phyloP scores from a whole-genome alignment of 2,329 filamentous ascomycete genomes.

The Fusarium staphyleae region DNA sequence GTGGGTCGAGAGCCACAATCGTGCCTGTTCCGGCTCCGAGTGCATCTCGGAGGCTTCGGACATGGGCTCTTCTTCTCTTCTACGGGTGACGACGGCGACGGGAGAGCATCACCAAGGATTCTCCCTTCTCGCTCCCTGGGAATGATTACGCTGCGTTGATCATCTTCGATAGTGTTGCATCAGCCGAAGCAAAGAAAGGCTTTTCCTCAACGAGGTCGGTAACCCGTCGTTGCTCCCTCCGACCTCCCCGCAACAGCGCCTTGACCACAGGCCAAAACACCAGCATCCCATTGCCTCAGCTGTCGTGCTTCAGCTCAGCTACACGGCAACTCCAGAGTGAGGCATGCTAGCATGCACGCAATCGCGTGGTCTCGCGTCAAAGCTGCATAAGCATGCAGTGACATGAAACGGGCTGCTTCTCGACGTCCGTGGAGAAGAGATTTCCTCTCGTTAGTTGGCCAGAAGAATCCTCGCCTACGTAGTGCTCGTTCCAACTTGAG shows the following conservation, averaged over 20 bases:
- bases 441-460: not conserved
- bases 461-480: not conserved
- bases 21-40: constrained; percentile 3
- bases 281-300: constrained; percentile 12
- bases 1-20: constrained; percentile 4
- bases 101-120: constrained; percentile 1
- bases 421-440: constrained; percentile 12
- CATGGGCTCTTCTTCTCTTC: not conserved
- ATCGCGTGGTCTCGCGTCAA: constrained; percentile 20
- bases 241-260: constrained; percentile 11
- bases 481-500: constrained; percentile 13
- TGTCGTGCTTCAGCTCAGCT: not conserved
- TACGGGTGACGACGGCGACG: not conserved
- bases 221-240: not conserved
- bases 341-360: constrained; percentile 17
- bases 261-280: constrained; percentile 19
- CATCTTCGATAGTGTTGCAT: constrained; percentile 29
- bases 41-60: constrained; percentile 8
- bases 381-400: constrained; percentile 9
- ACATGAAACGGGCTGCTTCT: constrained; percentile 25
- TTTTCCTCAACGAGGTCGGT: constrained; percentile 1
- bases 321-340: constrained; percentile 14
- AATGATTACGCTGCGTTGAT: constrained; percentile 13
- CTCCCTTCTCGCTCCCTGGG: not conserved
- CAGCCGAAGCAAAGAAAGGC: not conserved